Evolutionary conservation across 169 alveolate genomes (phyloP), one percentile per base, ranked within the genome.

Genomic region (Plasmodium reichenowi): DNA sequence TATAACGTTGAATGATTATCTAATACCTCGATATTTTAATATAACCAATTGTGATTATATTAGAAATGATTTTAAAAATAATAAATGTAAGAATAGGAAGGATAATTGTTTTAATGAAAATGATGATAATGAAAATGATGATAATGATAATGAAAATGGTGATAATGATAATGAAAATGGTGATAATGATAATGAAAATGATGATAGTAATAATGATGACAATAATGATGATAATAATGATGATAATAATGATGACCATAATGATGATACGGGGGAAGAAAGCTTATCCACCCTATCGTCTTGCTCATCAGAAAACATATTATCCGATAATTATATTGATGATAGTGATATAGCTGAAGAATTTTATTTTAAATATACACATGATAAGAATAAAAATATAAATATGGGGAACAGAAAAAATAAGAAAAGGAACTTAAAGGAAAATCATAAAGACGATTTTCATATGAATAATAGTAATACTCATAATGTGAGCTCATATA

Each of bases 311-410:
- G 2, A 43, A 12, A 47, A 50, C 3, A 2, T 45, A 12, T 52
- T 80, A 10, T n/a, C 26, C 4, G 22, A 71, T 10, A 22, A 78
- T 15, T 12, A 43, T 13, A 15, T 70, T 47, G 10, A 64, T 59
- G 89, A 78, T 43, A 78, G 89, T 66, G 89, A 78, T 15, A 64
- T 78, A 32, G 72, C 89, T 2, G 71, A 66, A 24, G 71, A 63
- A 26, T 78, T 78, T 60, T 58, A 78, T 24, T 78, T 78, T 45
- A 78, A 78, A 15, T 78, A 78, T 52, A 62, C 43, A 2, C 88
- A 66, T 10, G 62, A 74, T 20, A 67, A 52, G 20, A 64, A 60
- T 12, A 64, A 75, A 68, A 59, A 74, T 12, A 43, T 13, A 10
- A 17, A 26, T 4, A 74, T 9, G 9, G 52, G 12, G 8, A 38